Evolutionary conservation across 768 basidiomycete species (phyloP).

Genomic region (Postia placenta): DNA sequence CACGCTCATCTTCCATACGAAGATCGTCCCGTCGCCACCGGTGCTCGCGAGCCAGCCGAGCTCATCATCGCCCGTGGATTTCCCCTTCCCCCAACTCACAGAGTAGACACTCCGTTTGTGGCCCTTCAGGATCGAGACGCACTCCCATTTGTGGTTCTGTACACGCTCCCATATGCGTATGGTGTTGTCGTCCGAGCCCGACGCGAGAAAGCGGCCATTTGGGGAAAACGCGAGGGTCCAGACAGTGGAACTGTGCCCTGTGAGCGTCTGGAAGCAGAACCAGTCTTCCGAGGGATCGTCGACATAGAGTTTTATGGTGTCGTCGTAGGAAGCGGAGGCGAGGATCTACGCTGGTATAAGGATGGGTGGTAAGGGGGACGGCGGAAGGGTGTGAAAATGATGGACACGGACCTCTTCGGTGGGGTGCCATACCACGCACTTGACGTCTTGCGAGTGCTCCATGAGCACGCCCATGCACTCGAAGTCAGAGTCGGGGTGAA

Average conservation of each 20-base stretch:
- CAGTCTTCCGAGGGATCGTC: slow-evolving; percentile 96
- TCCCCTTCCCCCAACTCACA: slow-evolving; percentile 58
- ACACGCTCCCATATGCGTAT: slow-evolving; percentile 81
- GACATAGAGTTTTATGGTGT: slow-evolving; percentile 87
- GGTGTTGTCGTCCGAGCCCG: slow-evolving; percentile 79
- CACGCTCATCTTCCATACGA: slow-evolving; percentile 65
- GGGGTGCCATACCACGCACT: slow-evolving; percentile 93
- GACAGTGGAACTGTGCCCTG: slow-evolving; percentile 82
- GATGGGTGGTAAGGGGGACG: slow-evolving; percentile 2
- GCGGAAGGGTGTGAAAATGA: neutral
- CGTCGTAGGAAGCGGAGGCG: slow-evolving; percentile 95
- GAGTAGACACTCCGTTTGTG: slow-evolving; percentile 79
- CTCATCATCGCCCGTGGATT: slow-evolving; percentile 19
- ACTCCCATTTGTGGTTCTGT: slow-evolving; percentile 57
- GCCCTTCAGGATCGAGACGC: slow-evolving; percentile 49
- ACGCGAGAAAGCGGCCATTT: slow-evolving; percentile 74
- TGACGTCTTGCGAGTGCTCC: slow-evolving; percentile 97
- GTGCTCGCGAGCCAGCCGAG: slow-evolving; percentile 83
- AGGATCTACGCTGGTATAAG: slow-evolving; percentile 59
- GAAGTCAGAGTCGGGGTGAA: slow-evolving; percentile 87
- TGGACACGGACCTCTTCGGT: slow-evolving; percentile 69
- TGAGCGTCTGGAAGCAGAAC: slow-evolving; percentile 79
- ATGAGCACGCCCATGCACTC: slow-evolving; percentile 93
- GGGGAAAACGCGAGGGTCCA: slow-evolving; percentile 85
- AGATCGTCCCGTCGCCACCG: slow-evolving; percentile 80